These are phyloP conservation scores for Fraxinus albicans DNA, from an alignment of 305 asterid genomes.

Conservation along the genomic window DNA sequence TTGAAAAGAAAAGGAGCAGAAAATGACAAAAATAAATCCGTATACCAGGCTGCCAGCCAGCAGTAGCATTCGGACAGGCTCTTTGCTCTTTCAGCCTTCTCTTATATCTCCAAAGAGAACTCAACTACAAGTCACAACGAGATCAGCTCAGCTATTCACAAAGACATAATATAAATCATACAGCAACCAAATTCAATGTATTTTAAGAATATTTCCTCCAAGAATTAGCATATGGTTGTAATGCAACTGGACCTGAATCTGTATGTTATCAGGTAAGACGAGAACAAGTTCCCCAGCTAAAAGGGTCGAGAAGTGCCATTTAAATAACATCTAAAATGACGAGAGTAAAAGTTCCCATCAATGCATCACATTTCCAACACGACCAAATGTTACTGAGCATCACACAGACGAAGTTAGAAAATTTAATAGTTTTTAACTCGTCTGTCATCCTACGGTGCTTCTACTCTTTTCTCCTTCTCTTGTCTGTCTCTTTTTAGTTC, in stretches of 20 bases:
- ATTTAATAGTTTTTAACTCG: neutral
- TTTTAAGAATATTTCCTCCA: neutral
- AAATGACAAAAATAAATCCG: neutral
- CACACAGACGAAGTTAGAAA: neutral
- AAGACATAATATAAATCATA: constrained; percentile 6
- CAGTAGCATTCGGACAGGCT: constrained; percentile 46
- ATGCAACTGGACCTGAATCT: neutral
- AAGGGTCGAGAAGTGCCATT: neutral
- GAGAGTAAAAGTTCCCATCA: neutral
- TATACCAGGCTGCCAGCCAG: constrained; percentile 43
- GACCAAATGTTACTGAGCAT: neutral
- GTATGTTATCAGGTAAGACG: neutral
- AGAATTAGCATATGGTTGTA: constrained; percentile 2
- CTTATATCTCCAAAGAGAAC: constrained; percentile 75
- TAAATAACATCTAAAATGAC: neutral
- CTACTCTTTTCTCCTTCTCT: neutral
- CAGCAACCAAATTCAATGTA: constrained; percentile 7
- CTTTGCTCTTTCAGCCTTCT: constrained; percentile 68
- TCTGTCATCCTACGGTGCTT: neutral
- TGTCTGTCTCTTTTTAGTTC: neutral
- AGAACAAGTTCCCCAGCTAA: neutral
- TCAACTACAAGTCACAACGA: constrained; percentile 47
- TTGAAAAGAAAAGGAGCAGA: neutral
- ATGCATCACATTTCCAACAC: neutral
- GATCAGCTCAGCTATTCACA: constrained; percentile 19